Conservation (phyloP, 306 rosid genomes). For the Coriaria nepalensis region DNA sequence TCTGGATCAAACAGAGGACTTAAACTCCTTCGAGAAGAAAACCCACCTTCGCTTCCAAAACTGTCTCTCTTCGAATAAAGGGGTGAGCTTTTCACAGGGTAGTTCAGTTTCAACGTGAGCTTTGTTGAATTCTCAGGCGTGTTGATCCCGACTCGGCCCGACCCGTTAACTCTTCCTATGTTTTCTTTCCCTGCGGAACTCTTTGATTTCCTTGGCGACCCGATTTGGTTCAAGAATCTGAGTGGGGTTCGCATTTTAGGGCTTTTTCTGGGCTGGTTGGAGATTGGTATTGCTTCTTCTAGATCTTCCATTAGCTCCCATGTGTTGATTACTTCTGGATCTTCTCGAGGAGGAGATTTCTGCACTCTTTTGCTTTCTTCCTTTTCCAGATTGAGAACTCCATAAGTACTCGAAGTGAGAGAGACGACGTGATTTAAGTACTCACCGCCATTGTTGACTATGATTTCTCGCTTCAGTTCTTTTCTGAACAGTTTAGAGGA, state of each 20-base stretch:
- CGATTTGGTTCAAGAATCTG: constrained; percentile 59
- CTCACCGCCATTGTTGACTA: constrained; percentile 39
- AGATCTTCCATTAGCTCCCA: constrained; percentile 99
- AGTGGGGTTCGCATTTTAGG: constrained; percentile 62
- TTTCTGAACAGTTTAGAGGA: constrained; percentile 61
- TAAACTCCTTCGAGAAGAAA: constrained; percentile 19
- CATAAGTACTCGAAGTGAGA: constrained; percentile 77
- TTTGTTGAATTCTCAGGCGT: constrained; percentile 25
- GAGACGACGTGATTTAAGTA: constrained; percentile 65
- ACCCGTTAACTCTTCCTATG: constrained; percentile 24
- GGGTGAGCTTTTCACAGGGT: constrained; percentile 45
- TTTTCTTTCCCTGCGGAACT: constrained; percentile 62
- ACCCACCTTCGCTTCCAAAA: constrained; percentile 31
- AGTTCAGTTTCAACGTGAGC: constrained; percentile 24
- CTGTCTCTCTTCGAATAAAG: constrained; percentile 25
- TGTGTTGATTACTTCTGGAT: constrained; percentile 57
- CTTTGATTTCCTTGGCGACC: constrained; percentile 50
- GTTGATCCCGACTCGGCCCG: constrained; percentile 35
- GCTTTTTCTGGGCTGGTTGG: constrained; percentile 43
- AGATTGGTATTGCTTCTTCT: constrained; percentile 55
- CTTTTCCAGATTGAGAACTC: constrained; percentile 57
- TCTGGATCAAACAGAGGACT: constrained; percentile 82
- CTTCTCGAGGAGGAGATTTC: constrained; percentile 24
- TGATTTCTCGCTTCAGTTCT: constrained; percentile 34
- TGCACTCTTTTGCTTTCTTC: constrained; percentile 17